A percentile compares a stretch with the other conserved stretches of the same genome.
Conservation (phyloP, 129 eudicot species). For the Flaveria sonorensis region DNA sequence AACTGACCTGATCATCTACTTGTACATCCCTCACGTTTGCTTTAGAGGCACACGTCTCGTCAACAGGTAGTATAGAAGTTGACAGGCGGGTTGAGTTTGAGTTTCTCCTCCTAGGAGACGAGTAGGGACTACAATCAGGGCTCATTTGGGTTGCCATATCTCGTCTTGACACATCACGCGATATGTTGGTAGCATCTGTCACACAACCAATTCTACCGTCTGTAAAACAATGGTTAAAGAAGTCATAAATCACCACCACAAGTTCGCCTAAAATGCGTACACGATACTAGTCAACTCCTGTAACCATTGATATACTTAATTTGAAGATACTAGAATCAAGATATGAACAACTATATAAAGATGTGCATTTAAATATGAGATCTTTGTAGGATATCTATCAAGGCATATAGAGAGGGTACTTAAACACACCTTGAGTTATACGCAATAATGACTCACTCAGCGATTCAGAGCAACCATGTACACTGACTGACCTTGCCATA, state of each 20-base stretch:
- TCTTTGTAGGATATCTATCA: not conserved
- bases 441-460: constrained; percentile 55
- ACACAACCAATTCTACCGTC: constrained; percentile 50
- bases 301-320: not conserved
- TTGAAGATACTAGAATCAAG: not conserved
- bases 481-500: constrained; percentile 84
- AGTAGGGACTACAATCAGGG: constrained; percentile 77
- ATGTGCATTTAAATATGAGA: not conserved
- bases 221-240: constrained; percentile 25
- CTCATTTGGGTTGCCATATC: constrained; percentile 99
- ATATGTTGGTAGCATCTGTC: constrained; percentile 48
- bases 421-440: constrained; percentile 52
- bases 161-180: constrained; percentile 78
- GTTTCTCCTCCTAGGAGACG: constrained; percentile 53
- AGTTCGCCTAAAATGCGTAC: not conserved
- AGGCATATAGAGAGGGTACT: constrained; percentile 20
- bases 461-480: constrained; percentile 90
- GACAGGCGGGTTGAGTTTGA: constrained; percentile 51
- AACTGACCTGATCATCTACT: constrained; percentile 72
- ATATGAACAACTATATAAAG: not conserved
- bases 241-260: not conserved
- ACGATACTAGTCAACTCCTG: no score
- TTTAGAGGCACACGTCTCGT: constrained; percentile 49
- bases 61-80: constrained; percentile 48
- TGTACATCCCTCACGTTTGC: constrained; percentile 80